These are phyloP conservation scores for Pleomassaria siparia DNA, from an alignment of 2,329 filamentous ascomycete species.

Conservation along the genomic window DNA sequence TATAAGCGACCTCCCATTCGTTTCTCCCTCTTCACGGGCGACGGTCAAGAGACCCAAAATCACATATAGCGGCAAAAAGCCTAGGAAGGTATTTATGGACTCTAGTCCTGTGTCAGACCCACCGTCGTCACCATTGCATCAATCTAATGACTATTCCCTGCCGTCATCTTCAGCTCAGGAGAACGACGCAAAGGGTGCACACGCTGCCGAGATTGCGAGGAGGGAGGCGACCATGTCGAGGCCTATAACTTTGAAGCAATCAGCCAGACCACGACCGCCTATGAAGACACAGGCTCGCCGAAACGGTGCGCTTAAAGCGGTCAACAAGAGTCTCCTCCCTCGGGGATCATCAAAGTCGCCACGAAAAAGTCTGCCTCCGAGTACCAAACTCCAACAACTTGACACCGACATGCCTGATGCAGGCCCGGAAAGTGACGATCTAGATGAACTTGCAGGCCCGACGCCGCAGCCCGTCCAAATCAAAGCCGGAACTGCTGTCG, in stretches of 20 bases:
- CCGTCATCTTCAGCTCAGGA: conserved; percentile 24
- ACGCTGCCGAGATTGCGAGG: conserved; percentile 27
- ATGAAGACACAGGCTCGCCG: conserved; percentile 19
- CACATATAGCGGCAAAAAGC: conserved; percentile 22
- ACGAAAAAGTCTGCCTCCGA: background rate
- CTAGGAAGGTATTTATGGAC: conserved; percentile 17
- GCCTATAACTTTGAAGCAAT: conserved; percentile 29
- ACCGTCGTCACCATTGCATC: conserved; percentile 16
- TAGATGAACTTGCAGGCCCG: conserved; percentile 23
- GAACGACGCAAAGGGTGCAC: conserved; percentile 39
- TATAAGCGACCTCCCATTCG: conserved; percentile 35
- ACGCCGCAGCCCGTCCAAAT: conserved; percentile 12
- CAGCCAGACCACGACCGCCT: conserved; percentile 15
- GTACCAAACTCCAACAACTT: background rate
- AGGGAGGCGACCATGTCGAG: conserved; percentile 18
- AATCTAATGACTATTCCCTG: conserved; percentile 20
- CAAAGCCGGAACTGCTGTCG: conserved; percentile 7
- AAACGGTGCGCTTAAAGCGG: conserved; percentile 31
- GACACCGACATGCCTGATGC: conserved; percentile 27
- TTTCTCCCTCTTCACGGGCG: conserved; percentile 24
- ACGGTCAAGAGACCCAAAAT: conserved; percentile 36
- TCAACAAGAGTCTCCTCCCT: conserved; percentile 14
- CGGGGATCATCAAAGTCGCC: background rate
- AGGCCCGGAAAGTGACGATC: conserved; percentile 7
- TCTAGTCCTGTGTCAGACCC: conserved; percentile 16